Percentiles rank a stretch among this genome's conserved stretches.
These are phyloP conservation scores for Chytriomyces sp. DNA, from an alignment of 192 early-diverging fungal species.

Conservation along the genomic window DNA sequence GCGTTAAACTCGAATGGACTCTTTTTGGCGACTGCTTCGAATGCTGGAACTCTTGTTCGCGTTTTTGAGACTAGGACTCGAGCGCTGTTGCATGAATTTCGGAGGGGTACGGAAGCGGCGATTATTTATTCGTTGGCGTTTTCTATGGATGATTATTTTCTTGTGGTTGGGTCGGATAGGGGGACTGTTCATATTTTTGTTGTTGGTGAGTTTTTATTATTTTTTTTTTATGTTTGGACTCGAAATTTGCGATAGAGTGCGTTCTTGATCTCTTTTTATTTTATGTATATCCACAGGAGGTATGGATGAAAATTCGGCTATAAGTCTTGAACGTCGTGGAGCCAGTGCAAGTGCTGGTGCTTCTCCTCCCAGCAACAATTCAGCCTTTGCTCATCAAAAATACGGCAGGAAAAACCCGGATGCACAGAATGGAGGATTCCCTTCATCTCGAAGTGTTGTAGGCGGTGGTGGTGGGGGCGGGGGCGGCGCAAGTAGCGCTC, in stretches of 20 bases:
- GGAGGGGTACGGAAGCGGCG: constrained; percentile 82
- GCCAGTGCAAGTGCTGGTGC: too few species aligned
- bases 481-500: constrained; percentile 2
- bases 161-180: constrained; percentile 89
- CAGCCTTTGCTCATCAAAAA: too few species aligned
- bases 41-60: constrained; percentile 90
- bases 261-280: too few species aligned
- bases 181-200: constrained; percentile 94
- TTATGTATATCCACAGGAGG: too few species aligned
- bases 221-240: background rate
- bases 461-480: too few species aligned
- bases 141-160: constrained; percentile 71
- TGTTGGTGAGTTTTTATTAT: constrained; percentile 58
- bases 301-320: too few species aligned
- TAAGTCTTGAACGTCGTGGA: too few species aligned
- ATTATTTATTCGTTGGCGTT: constrained; percentile 89
- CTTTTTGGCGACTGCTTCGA: constrained; percentile 83
- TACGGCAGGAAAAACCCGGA: too few species aligned
- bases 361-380: too few species aligned
- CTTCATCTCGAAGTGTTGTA: too few species aligned
- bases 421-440: too few species aligned
- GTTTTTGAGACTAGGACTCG: constrained; percentile 81
- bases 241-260: too few species aligned
- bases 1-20: constrained; percentile 77
- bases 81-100: constrained; percentile 79